phyloP scores from a whole-genome alignment of 2,329 filamentous ascomycete species.

The Cladosporium austrohemisphaericum region DNA sequence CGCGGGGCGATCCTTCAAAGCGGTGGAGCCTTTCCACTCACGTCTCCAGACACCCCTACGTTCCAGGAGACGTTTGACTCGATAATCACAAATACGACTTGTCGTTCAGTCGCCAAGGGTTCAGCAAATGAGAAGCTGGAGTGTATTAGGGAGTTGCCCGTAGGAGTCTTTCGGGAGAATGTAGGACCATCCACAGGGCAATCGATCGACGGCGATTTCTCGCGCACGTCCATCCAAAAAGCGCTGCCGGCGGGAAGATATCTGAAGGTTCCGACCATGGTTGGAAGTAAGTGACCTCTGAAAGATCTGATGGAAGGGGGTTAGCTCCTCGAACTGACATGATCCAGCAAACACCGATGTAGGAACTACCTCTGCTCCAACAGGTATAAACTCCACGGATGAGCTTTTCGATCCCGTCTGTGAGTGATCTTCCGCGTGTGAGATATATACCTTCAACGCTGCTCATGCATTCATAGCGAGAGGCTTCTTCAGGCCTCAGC shows the following conservation, averaged over 20 bases:
- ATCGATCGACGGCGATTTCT: neutral
- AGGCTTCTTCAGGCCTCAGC: constrained; percentile 1
- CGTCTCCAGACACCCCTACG: neutral
- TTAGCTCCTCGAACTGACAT: too few relatives aligned
- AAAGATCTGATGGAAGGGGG: too few relatives aligned
- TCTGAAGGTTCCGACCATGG: neutral
- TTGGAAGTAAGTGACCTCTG: neutral
- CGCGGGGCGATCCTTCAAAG: constrained; percentile 1
- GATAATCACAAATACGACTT: constrained; percentile 57
- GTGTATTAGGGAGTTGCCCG: constrained; percentile 34
- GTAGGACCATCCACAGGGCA: neutral
- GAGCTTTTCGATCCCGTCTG: neutral
- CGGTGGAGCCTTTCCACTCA: constrained; percentile 27
- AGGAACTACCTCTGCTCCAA: neutral
- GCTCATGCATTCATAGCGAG: neutral
- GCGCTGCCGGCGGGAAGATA: neutral
- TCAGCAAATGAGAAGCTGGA: constrained; percentile 25
- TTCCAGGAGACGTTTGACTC: constrained; percentile 58
- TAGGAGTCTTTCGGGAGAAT: constrained; percentile 59
- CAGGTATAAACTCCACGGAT: neutral
- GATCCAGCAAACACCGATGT: neutral
- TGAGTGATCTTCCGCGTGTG: neutral
- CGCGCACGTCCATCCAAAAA: neutral
- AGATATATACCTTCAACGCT: too few relatives aligned
- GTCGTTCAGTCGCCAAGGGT: constrained; percentile 53